A percentile compares a stretch with the other conserved stretches of the same genome.
These are phyloP conservation scores for Aspergillus steynii DNA, from an alignment of 495 filamentous ascomycete species.

Conservation along the genomic window DNA sequence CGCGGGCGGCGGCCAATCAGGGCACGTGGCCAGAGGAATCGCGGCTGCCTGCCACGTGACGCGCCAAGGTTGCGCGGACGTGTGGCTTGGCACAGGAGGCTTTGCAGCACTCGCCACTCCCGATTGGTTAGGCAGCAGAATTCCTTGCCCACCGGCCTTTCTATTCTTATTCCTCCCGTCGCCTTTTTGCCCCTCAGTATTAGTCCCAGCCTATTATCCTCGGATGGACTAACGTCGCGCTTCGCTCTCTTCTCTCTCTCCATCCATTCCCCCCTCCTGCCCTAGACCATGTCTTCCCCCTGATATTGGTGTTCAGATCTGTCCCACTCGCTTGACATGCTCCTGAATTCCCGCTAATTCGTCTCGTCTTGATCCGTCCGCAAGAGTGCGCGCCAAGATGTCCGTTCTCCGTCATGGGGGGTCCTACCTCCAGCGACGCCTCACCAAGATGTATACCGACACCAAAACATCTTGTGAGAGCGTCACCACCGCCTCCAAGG, in stretches of 20 bases:
- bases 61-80: conserved; percentile 3
- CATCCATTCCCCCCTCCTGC: neutral
- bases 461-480: conserved; percentile 87
- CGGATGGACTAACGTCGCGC: neutral
- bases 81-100: conserved; percentile 30
- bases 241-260: neutral
- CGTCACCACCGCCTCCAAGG: conserved; percentile 68
- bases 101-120: conserved; percentile 30
- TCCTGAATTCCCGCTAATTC: conserved; percentile 23
- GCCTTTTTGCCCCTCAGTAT: conserved; percentile 13
- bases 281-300: conserved; percentile 7
- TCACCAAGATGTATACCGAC: conserved; percentile 89
- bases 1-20: conserved; percentile 2
- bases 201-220: neutral
- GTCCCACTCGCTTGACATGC: conserved; percentile 18
- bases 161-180: conserved; percentile 31
- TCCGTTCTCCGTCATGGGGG: conserved; percentile 51
- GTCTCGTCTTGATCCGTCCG: conserved; percentile 17
- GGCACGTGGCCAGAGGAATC: conserved; percentile 14
- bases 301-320: neutral
- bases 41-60: conserved; percentile 45
- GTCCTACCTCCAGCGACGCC: conserved; percentile 59
- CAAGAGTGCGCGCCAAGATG: conserved; percentile 38
- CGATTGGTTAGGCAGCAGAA: conserved; percentile 55
- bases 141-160: conserved; percentile 35